Percentiles rank a stretch among this genome's conserved stretches.
These are phyloP conservation scores for Gentiana dahurica DNA, from an alignment of 257 asterid genomes.

Conservation along the genomic window DNA sequence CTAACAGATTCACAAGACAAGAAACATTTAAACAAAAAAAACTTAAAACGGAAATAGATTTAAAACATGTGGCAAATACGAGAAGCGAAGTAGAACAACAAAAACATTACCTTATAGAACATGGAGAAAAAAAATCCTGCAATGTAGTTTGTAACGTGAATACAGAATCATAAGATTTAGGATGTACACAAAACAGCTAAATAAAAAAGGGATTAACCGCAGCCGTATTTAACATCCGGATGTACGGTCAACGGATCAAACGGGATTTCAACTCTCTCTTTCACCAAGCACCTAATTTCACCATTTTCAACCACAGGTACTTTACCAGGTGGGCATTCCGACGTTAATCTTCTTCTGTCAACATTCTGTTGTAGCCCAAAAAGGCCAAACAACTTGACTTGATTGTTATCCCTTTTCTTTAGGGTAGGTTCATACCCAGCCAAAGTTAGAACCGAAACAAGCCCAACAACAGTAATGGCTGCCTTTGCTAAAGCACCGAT, in stretches of 20 bases:
- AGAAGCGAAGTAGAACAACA: too few species aligned
- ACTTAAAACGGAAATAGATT: too few species aligned
- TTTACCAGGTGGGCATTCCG: slow-evolving; percentile 69
- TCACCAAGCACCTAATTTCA: slow-evolving; percentile 66
- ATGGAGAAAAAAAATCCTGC: too few species aligned
- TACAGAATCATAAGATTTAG: not conserved
- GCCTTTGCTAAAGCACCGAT: slow-evolving; percentile 54
- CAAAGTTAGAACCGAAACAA: slow-evolving; percentile 51
- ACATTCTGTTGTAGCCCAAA: slow-evolving; percentile 26
- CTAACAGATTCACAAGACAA: too few species aligned
- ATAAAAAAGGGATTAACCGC: slow-evolving; percentile 40
- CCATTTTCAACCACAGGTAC: slow-evolving; percentile 60
- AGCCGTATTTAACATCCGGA: slow-evolving; percentile 88
- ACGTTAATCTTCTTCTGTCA: slow-evolving; percentile 10
- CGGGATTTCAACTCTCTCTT: slow-evolving; percentile 88
- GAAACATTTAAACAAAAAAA: too few species aligned
- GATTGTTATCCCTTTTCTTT: slow-evolving; percentile 39
- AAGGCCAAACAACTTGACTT: slow-evolving; percentile 30
- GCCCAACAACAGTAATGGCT: slow-evolving; percentile 56
- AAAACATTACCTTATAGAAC: too few species aligned
- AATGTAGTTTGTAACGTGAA: not conserved
- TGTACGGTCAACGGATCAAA: slow-evolving; percentile 51
- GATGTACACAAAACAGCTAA: not conserved
- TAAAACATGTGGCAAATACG: too few species aligned
- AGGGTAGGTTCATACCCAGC: slow-evolving; percentile 69